A percentile compares a stretch with the other conserved stretches of the same genome.
These are phyloP conservation scores for Saksenaea oblongispora DNA, from an alignment of 371 early-diverging fungal genomes.

Conservation along the genomic window DNA sequence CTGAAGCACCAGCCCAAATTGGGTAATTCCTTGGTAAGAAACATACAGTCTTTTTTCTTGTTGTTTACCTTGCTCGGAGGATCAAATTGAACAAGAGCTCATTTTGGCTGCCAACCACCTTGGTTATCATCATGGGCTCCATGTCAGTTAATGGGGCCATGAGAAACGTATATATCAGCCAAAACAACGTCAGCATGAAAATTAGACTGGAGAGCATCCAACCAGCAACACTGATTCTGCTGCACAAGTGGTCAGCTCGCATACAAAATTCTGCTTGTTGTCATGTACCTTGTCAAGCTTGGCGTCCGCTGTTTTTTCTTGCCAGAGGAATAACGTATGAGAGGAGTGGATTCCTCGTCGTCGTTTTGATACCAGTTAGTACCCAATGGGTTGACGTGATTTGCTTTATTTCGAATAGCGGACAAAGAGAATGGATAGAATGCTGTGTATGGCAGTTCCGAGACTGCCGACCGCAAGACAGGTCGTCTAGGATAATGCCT, in stretches of 20 bases:
- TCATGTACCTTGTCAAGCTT: neutral
- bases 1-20: constrained; percentile 2
- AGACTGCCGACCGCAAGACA: constrained; percentile 39
- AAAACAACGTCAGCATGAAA: neutral
- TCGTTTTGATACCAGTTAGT: constrained; percentile 21
- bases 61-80: neutral
- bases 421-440: constrained; percentile 18
- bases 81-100: neutral
- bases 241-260: neutral
- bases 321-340: constrained; percentile 10
- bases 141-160: neutral
- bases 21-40: too few species aligned
- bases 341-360: constrained; percentile 23
- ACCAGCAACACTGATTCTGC: neutral
- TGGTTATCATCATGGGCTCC: neutral
- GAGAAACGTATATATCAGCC: neutral
- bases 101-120: neutral
- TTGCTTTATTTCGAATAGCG: constrained; percentile 6
- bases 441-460: constrained; percentile 36
- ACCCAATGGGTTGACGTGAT: constrained; percentile 7
- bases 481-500: constrained; percentile 29
- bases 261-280: neutral
- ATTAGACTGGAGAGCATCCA: neutral
- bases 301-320: constrained; percentile 6
- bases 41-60: too few species aligned